A percentile compares a stretch with the other conserved stretches of the same genome.
Evolutionary conservation across 495 filamentous ascomycete genomes (phyloP).

Genomic region (Polyplosphaeria fusca): DNA sequence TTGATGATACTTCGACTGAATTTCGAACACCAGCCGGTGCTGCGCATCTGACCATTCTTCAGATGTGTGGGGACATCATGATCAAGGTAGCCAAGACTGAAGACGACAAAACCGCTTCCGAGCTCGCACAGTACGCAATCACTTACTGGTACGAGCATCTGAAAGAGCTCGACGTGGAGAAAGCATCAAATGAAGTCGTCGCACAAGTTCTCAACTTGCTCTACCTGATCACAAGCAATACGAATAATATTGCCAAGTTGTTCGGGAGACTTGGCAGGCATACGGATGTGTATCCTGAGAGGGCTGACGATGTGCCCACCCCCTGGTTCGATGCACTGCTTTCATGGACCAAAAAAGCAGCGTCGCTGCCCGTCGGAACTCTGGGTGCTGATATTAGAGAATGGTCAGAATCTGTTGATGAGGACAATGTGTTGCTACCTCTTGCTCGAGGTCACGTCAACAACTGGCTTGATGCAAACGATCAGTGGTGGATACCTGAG

Average conservation of each 20-base stretch:
- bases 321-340: not conserved
- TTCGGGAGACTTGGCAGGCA: not conserved
- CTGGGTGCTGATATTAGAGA: not conserved
- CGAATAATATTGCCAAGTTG: slow-evolving; percentile 1
- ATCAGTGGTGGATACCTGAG: not conserved
- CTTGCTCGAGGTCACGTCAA: slow-evolving; percentile 4
- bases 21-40: slow-evolving; percentile 10
- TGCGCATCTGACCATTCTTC: slow-evolving; percentile 17
- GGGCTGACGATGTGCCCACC: not conserved
- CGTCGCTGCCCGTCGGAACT: not conserved
- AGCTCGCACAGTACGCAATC: slow-evolving; percentile 14
- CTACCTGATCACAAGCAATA: slow-evolving; percentile 1
- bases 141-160: slow-evolving; percentile 20
- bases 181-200: not conserved
- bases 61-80: slow-evolving; percentile 4
- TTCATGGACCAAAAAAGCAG: not conserved
- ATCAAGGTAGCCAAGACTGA: not conserved
- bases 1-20: not conserved
- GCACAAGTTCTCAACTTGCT: not conserved
- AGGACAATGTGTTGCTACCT: not conserved
- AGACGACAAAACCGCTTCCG: not conserved
- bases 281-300: not conserved
- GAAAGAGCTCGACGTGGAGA: slow-evolving; percentile 13
- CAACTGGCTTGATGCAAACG: not conserved
- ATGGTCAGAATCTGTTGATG: not conserved